Evolutionary conservation across 768 basidiomycete species (phyloP).

Genomic region (Kwoniella bestiolae): DNA sequence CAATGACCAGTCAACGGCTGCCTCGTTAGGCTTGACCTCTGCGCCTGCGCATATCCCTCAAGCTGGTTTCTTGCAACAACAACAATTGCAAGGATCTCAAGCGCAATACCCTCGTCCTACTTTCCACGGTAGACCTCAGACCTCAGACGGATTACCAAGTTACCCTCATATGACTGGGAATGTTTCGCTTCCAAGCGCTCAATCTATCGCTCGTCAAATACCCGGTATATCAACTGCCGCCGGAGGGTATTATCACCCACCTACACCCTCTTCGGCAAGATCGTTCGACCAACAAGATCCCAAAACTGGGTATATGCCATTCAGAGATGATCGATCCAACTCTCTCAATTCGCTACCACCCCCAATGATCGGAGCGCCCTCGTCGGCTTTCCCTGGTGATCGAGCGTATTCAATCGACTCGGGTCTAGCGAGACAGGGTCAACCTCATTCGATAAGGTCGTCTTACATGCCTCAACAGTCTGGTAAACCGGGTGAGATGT

Average conservation of each 20-base stretch:
- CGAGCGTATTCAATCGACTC: slow-evolving; percentile 32
- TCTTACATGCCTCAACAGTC: slow-evolving; percentile 13
- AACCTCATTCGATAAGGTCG: slow-evolving; percentile 33
- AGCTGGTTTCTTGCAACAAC: slow-evolving; percentile 24
- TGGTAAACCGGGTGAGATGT: slow-evolving; percentile 20
- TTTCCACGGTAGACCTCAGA: slow-evolving; percentile 40
- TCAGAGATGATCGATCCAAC: slow-evolving; percentile 27
- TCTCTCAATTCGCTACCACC: slow-evolving; percentile 8
- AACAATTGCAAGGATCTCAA: slow-evolving; percentile 16
- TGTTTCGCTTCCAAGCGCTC: slow-evolving; percentile 31
- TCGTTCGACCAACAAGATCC: slow-evolving; percentile 14
- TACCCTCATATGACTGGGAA: slow-evolving; percentile 29
- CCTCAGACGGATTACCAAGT: slow-evolving; percentile 46
- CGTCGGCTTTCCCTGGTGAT: slow-evolving; percentile 26
- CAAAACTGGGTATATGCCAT: slow-evolving; percentile 23
- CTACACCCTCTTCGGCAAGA: slow-evolving; percentile 15
- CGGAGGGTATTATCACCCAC: slow-evolving; percentile 10
- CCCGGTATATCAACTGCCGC: slow-evolving; percentile 5
- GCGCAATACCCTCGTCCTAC: slow-evolving; percentile 18
- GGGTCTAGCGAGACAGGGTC: slow-evolving; percentile 35
- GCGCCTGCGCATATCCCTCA: slow-evolving; percentile 28
- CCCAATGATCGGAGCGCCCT: slow-evolving; percentile 3
- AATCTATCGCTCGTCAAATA: slow-evolving; percentile 32
- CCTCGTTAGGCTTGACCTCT: slow-evolving; percentile 15
- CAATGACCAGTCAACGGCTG: not conserved